These are phyloP conservation scores for Chytriomyces hyalinus DNA, from an alignment of 192 early-diverging fungal genomes.

Conservation along the genomic window DNA sequence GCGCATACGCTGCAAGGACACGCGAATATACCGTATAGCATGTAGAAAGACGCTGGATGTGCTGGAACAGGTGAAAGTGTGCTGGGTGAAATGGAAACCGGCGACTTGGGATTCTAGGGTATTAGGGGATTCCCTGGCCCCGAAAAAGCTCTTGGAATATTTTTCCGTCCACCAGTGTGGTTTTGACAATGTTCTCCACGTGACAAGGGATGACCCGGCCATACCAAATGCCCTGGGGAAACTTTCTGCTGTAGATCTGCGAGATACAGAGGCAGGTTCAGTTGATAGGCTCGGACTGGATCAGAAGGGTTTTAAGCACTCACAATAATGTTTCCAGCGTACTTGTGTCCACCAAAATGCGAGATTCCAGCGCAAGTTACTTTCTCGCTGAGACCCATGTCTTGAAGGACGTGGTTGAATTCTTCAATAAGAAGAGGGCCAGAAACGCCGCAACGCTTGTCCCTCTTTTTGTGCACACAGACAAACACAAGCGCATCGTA, in stretches of 20 bases:
- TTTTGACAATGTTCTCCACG: slow-evolving; percentile 46
- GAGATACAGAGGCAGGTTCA: not conserved
- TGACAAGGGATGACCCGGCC: slow-evolving; percentile 57
- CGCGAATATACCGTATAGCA: no score
- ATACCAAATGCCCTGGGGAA: slow-evolving; percentile 54
- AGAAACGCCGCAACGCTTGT: slow-evolving; percentile 69
- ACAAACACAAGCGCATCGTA: slow-evolving; percentile 58
- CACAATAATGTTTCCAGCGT: slow-evolving; percentile 69
- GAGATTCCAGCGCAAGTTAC: slow-evolving; percentile 41
- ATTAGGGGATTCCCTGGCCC: slow-evolving; percentile 37
- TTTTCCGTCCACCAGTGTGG: slow-evolving; percentile 45
- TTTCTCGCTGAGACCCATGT: slow-evolving; percentile 38
- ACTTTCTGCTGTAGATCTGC: slow-evolving; percentile 45
- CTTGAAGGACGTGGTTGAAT: slow-evolving; percentile 46
- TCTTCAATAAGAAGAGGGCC: slow-evolving; percentile 66
- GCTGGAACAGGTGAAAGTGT: no score
- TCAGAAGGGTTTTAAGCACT: slow-evolving; percentile 14
- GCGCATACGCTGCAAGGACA: no score
- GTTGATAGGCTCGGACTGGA: not conserved
- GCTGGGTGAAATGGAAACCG: no score
- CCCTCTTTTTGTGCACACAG: slow-evolving; percentile 65
- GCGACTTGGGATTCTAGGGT: not conserved
- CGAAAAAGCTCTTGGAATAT: slow-evolving; percentile 55
- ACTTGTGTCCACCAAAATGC: slow-evolving; percentile 63
- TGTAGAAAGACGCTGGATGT: no score